Base-by-base conservation (phyloP, 495 filamentous ascomycete species). In the Sphaerosporella brunnea region DNA sequence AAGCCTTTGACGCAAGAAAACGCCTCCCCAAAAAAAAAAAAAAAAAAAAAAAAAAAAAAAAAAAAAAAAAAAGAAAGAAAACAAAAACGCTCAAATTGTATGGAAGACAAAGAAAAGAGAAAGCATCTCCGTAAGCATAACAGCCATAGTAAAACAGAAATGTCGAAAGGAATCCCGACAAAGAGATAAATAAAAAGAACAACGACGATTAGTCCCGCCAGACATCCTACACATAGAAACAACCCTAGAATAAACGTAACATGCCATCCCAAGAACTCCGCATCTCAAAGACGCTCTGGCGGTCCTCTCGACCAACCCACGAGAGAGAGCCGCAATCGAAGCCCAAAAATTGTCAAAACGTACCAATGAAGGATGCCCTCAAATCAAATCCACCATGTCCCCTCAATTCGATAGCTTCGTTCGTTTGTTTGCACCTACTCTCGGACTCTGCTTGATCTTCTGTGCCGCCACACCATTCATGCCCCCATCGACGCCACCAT, bases 361-460 rank as follows among this genome's bases (percentile, higher is more conserved):
- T 43, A 43, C 40, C 40, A 43, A 23, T 43, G 40, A 43, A 43
- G 24, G 26, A 11, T 43, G 10, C 23, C 18, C 18, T 13, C 9
- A 3, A 43, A 20, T 18, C 3, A 43, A 43, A 24, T 23, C 40
- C 40, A 26, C 20, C 15, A 40, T 10, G 10, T 40, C 21, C 40
- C 25, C 21, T 32, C 25, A 46, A 19, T 19, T 34, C 23, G 25
- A 35, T 36, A 46, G 28, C 49, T 59, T 59, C 20, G 57, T 45
- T 42, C 56, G 56, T 54, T 59, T 58, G 47, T 51, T 54, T 36
- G 24, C 39, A 16, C 25, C 47, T 32, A 49, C 55, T 51, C 54
- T 52, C 36, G 56, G 56, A 35, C 56, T 59, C 36, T 58, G 56
- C 25, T 59, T 59, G 20, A 58, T 46, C 36, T 59, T 58, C 24